These are phyloP conservation scores for Patellifolia procumbens DNA, from an alignment of 179 eudicot species.

Conservation along the genomic window DNA sequence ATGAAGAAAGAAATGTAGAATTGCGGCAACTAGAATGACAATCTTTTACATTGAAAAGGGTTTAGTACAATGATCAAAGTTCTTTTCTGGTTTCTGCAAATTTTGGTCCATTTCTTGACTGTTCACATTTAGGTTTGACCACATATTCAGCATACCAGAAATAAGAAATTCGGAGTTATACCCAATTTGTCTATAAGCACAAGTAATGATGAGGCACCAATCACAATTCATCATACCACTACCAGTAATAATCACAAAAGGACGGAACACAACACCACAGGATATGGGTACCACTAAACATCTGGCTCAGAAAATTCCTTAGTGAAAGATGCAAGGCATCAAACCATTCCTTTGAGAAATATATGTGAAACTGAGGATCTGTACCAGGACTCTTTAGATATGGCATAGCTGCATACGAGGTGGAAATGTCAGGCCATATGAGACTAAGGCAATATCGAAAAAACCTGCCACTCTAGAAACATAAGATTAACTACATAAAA, in stretches of 20 bases:
- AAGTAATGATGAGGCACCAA: not conserved
- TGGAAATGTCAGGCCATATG: not conserved
- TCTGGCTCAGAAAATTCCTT: slow-evolving; percentile 79
- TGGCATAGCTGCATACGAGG: slow-evolving; percentile 65
- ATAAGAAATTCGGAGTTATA: not conserved
- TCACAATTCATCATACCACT: not conserved
- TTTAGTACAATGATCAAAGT: not conserved
- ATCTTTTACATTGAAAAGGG: not conserved
- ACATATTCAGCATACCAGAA: not conserved
- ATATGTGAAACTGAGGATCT: slow-evolving; percentile 81
- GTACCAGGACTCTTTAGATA: slow-evolving; percentile 67
- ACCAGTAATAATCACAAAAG: slow-evolving; percentile 2
- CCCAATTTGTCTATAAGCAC: not conserved
- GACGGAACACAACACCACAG: slow-evolving; percentile 30
- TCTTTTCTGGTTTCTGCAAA: not conserved
- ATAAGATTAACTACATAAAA: not conserved
- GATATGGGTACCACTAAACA: slow-evolving; percentile 87
- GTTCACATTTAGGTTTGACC: not conserved
- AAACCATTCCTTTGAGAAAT: slow-evolving; percentile 90
- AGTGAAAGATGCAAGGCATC: slow-evolving; percentile 73
- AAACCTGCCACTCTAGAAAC: not conserved
- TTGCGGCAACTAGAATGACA: not conserved
- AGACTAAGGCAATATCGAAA: slow-evolving; percentile 12
- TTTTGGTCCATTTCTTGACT: slow-evolving; percentile 5
- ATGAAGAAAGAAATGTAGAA: not conserved